Percentiles rank a stretch among this genome's conserved stretches.
These are phyloP conservation scores for Fomitopsis schrenkii DNA, from an alignment of 1,284 basidiomycete species.

Conservation along the genomic window DNA sequence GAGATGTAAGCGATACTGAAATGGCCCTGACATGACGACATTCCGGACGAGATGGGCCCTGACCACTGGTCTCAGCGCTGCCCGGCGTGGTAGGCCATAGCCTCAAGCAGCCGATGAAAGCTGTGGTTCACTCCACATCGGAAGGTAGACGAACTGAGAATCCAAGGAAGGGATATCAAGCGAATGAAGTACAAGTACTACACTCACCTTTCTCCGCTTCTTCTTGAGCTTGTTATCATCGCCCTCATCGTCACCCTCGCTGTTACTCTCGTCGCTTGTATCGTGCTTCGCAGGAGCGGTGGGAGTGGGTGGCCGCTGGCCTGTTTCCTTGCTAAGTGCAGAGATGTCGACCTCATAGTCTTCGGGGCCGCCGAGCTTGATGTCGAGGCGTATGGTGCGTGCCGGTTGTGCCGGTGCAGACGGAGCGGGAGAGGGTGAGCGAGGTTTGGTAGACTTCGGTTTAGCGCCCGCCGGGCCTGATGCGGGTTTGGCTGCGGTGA, in stretches of 20 bases:
- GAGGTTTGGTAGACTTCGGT: slow-evolving; percentile 43
- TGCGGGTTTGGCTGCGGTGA: slow-evolving; percentile 21
- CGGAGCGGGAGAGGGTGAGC: slow-evolving; percentile 58
- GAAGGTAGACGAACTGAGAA: background rate
- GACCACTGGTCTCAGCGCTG: too few relatives aligned
- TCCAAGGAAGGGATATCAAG: too few relatives aligned
- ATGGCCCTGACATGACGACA: too few relatives aligned
- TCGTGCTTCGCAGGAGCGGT: slow-evolving; percentile 39
- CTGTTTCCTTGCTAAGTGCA: slow-evolving; percentile 53
- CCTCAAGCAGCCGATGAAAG: too few relatives aligned
- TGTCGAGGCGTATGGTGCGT: slow-evolving; percentile 65
- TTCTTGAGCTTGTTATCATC: slow-evolving; percentile 32
- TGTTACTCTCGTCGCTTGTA: slow-evolving; percentile 49
- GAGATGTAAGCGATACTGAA: too few relatives aligned
- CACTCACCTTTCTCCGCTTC: slow-evolving; percentile 37
- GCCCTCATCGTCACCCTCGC: slow-evolving; percentile 42
- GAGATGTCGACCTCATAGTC: slow-evolving; percentile 71
- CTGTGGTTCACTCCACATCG: too few relatives aligned
- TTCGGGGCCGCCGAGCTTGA: slow-evolving; percentile 64
- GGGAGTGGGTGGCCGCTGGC: slow-evolving; percentile 60
- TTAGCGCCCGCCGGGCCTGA: slow-evolving; percentile 27
- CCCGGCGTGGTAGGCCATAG: too few relatives aligned
- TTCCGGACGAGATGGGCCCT: too few relatives aligned
- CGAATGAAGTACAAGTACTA: too few relatives aligned
- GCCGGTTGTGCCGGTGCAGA: slow-evolving; percentile 35